Percentiles rank a stretch among this genome's conserved stretches.
Conservation (phyloP, 495 filamentous ascomycete genomes). For the Chaetomium fimeti region DNA sequence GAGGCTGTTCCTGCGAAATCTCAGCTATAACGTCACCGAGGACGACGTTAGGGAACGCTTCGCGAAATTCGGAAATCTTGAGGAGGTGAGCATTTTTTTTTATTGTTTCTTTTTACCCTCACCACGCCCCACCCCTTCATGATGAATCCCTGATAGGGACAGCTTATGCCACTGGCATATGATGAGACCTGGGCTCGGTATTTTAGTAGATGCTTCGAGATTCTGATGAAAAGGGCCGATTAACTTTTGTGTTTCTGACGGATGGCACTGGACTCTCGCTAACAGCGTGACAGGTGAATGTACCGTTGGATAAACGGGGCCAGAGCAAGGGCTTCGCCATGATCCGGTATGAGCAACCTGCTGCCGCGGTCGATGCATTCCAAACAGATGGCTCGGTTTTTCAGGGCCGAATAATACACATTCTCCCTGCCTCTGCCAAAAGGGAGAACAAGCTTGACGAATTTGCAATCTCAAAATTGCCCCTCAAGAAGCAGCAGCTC, state of each 20-base stretch:
- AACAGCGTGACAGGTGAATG: constrained; percentile 63
- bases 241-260: constrained; percentile 28
- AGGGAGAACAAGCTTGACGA: constrained; percentile 81
- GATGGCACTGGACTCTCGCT: constrained; percentile 30
- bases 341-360: constrained; percentile 67
- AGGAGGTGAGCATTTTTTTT: constrained; percentile 69
- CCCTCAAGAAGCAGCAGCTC: constrained; percentile 88
- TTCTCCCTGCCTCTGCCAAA: constrained; percentile 77
- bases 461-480: constrained; percentile 79
- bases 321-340: constrained; percentile 85
- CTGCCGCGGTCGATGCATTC: constrained; percentile 74
- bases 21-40: constrained; percentile 76
- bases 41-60: constrained; percentile 74
- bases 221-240: constrained; percentile 44
- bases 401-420: constrained; percentile 86
- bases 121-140: constrained; percentile 45
- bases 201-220: constrained; percentile 65
- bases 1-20: constrained; percentile 83
- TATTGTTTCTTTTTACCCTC: constrained; percentile 18
- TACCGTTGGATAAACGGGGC: constrained; percentile 67
- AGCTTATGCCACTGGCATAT: constrained; percentile 75
- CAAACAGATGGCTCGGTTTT: constrained; percentile 78
- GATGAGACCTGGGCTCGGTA: constrained; percentile 60
- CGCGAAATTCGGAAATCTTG: constrained; percentile 64
- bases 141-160: constrained; percentile 99